phyloP scores from a whole-genome alignment of 495 filamentous ascomycete species.

The Penicillium dipodomyicola region DNA sequence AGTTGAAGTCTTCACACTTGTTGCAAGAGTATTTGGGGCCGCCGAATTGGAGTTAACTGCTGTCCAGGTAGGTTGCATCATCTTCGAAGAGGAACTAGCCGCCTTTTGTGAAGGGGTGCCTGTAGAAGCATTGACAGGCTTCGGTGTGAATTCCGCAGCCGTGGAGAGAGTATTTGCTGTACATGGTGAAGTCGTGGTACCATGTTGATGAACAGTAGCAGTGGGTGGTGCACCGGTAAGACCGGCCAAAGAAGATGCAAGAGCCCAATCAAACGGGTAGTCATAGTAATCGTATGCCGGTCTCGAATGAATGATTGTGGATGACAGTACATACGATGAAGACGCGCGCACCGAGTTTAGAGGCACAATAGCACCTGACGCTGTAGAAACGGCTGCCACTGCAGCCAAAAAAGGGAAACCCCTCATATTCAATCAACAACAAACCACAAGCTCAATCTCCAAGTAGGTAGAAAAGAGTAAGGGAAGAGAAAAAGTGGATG shows the following conservation, averaged over 20 bases:
- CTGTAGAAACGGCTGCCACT: conserved; percentile 14
- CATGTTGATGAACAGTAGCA: neutral
- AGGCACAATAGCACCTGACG: conserved; percentile 18
- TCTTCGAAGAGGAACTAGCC: neutral
- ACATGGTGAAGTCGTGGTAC: neutral
- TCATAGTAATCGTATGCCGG: neutral
- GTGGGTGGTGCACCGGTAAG: neutral
- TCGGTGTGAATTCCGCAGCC: no score
- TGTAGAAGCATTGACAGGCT: neutral
- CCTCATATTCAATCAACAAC: conserved; percentile 19
- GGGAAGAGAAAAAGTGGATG: neutral
- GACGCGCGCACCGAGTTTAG: neutral
- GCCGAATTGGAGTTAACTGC: neutral
- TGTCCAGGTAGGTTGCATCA: neutral
- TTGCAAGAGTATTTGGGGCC: neutral
- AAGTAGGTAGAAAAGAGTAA: neutral
- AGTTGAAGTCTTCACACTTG: neutral
- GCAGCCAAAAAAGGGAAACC: conserved; percentile 13
- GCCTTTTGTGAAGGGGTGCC: neutral
- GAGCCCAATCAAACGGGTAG: neutral
- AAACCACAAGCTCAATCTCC: conserved; percentile 6
- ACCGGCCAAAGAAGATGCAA: conserved; percentile 6
- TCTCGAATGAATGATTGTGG: neutral
- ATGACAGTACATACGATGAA: neutral
- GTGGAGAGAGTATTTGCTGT: neutral